A percentile compares a stretch with the other conserved stretches of the same genome.
These are phyloP conservation scores for Pythium phragmitis DNA, from an alignment of 352 stramenopile genomes.

Conservation along the genomic window DNA sequence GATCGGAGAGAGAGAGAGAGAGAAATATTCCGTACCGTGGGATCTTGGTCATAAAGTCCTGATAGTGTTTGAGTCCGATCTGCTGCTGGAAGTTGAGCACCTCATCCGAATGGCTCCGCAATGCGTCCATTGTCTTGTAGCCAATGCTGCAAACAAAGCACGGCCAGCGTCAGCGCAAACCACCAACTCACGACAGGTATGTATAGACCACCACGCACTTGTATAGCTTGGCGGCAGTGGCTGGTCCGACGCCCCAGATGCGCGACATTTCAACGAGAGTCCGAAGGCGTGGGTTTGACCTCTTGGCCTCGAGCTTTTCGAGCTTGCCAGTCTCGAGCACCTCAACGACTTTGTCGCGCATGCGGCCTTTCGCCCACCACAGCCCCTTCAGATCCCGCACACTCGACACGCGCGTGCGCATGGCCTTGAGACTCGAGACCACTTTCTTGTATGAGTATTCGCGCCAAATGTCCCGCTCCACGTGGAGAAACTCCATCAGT, in stretches of 20 bases:
- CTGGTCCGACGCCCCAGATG: slow-evolving; percentile 79
- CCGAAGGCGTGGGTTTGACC: slow-evolving; percentile 51
- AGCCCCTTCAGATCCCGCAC: slow-evolving; percentile 61
- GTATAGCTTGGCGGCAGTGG: slow-evolving; percentile 77
- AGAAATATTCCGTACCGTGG: slow-evolving; percentile 33
- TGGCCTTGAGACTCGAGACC: slow-evolving; percentile 67
- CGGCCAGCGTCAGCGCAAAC: not conserved
- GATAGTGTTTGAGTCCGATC: slow-evolving; percentile 79
- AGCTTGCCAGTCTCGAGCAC: slow-evolving; percentile 73
- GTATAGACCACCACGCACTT: slow-evolving; percentile 29
- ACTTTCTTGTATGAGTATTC: slow-evolving; percentile 88
- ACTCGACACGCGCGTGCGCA: slow-evolving; percentile 53
- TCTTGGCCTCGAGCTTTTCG: slow-evolving; percentile 82
- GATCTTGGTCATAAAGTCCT: slow-evolving; percentile 80
- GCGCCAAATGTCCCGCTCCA: slow-evolving; percentile 74
- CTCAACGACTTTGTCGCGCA: slow-evolving; percentile 73
- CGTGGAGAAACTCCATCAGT: slow-evolving; percentile 78
- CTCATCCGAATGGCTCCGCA: slow-evolving; percentile 36
- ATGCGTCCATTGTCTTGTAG: slow-evolving; percentile 61
- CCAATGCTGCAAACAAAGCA: slow-evolving; percentile 35
- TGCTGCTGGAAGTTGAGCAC: slow-evolving; percentile 63
- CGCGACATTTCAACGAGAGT: slow-evolving; percentile 62
- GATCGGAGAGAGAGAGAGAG: not conserved
- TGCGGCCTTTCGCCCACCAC: slow-evolving; percentile 66
- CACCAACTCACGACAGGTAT: not conserved